Evolutionary conservation across 2,329 filamentous ascomycete species (phyloP).

Genomic region (Periconia digitata): DNA sequence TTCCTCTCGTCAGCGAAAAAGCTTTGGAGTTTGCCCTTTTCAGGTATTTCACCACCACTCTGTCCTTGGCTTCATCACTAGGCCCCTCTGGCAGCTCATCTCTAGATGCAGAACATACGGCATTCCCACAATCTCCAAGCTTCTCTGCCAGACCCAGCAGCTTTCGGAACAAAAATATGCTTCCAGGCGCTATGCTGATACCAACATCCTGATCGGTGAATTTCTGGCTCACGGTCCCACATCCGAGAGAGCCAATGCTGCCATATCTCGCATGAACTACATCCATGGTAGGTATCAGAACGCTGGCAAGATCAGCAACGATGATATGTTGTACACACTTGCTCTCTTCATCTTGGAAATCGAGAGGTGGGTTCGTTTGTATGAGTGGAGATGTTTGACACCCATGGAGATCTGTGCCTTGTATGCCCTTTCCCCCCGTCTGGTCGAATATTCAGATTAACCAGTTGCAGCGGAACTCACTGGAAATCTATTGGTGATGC

Average conservation of each 20-base stretch:
- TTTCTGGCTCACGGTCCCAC: conserved; percentile 28
- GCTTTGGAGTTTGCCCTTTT: conserved; percentile 62
- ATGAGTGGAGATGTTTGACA: conserved; percentile 70
- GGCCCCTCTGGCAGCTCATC: not conserved
- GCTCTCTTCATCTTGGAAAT: conserved; percentile 68
- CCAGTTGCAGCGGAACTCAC: conserved; percentile 55
- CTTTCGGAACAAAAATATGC: conserved; percentile 26
- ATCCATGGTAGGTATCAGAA: conserved; percentile 61
- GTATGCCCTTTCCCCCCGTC: conserved; percentile 11
- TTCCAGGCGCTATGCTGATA: conserved; percentile 35
- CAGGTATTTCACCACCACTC: conserved; percentile 41
- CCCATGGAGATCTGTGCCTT: conserved; percentile 69
- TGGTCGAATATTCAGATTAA: not conserved
- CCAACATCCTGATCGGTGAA: conserved; percentile 34
- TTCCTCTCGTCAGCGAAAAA: conserved; percentile 55
- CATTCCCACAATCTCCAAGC: conserved; percentile 39
- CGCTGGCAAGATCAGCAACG: conserved; percentile 61
- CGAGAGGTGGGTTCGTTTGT: conserved; percentile 61
- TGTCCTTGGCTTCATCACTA: not conserved
- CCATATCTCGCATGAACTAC: conserved; percentile 65
- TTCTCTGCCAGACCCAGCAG: conserved; percentile 38
- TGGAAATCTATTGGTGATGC: conserved; percentile 73
- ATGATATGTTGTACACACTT: conserved; percentile 67
- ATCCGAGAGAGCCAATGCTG: conserved; percentile 42
- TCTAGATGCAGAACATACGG: conserved; percentile 34